Evolutionary conservation across 805 yeast genomes (phyloP).

Genomic region (Zygosaccharomyces gambellarensis): DNA sequence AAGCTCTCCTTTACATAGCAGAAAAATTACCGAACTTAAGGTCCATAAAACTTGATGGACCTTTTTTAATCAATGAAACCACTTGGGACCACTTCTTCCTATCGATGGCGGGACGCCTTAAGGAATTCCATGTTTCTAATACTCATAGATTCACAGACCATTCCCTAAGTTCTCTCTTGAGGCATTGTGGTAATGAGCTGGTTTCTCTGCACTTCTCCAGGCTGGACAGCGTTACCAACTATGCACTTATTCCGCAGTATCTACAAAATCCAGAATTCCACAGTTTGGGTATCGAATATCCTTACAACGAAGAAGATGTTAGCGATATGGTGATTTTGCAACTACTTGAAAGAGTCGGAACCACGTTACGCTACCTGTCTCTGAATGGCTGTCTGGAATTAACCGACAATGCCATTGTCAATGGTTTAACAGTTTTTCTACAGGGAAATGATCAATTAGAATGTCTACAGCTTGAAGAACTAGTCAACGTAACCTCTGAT

Average conservation of each 20-base stretch:
- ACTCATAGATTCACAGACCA: constrained; percentile 79
- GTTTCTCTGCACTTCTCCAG: constrained; percentile 58
- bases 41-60: constrained; percentile 73
- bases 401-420: constrained; percentile 56
- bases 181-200: constrained; percentile 53
- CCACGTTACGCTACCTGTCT: constrained; percentile 49
- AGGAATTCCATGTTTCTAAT: constrained; percentile 59
- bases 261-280: constrained; percentile 43
- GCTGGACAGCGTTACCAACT: constrained; percentile 66
- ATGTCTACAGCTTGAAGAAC: constrained; percentile 49
- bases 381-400: constrained; percentile 71
- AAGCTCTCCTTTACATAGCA: constrained; percentile 58
- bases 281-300: constrained; percentile 62
- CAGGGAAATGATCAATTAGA: constrained; percentile 41
- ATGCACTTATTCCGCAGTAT: constrained; percentile 62
- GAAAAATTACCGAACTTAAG: constrained; percentile 52
- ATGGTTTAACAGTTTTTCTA: constrained; percentile 58
- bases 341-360: constrained; percentile 58
- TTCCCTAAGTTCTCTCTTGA: constrained; percentile 57
- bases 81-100: constrained; percentile 78
- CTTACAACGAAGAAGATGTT: constrained; percentile 58
- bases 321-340: constrained; percentile 63
- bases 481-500: constrained; percentile 65
- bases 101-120: constrained; percentile 48
- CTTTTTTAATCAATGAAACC: constrained; percentile 71